Percentiles rank a stretch among this genome's conserved stretches.
Conservation (phyloP, 75 land plant genomes). For the Pinus tabuliformis region DNA sequence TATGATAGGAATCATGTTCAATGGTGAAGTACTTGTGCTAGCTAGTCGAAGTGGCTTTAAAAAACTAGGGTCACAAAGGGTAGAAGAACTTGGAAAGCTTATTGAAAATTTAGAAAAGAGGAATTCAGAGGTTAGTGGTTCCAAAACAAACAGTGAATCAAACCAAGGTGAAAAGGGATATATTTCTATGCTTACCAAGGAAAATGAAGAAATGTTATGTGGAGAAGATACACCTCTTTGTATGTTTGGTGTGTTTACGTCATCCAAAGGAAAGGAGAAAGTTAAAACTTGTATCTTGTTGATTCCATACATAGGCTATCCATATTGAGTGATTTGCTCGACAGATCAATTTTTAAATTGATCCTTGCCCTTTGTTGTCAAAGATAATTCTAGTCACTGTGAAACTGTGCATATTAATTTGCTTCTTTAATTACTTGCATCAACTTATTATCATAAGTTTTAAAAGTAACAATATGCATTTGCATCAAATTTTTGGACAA, state of each 20-base stretch:
- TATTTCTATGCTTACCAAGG: slow-evolving; percentile 41
- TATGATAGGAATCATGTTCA: slow-evolving; percentile 61
- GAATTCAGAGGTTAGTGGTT: slow-evolving; percentile 41
- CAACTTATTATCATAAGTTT: background rate
- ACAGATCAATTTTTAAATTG: background rate
- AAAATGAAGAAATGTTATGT: slow-evolving; percentile 55
- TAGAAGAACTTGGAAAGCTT: slow-evolving; percentile 49
- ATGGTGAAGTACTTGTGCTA: slow-evolving; percentile 51
- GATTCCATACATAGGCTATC: background rate
- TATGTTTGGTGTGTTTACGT: slow-evolving; percentile 67
- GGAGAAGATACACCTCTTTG: slow-evolving; percentile 62
- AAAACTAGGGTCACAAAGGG: slow-evolving; percentile 40
- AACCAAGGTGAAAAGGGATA: slow-evolving; percentile 13
- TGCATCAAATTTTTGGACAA: slow-evolving; percentile 27
- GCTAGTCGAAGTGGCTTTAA: slow-evolving; percentile 40
- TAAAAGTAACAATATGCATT: background rate
- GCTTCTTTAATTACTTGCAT: background rate
- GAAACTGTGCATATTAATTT: background rate
- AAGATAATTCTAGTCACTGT: too few species aligned
- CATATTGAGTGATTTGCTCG: background rate
- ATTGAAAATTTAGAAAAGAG: slow-evolving; percentile 71
- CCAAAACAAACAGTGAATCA: slow-evolving; percentile 15
- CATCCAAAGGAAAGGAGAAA: slow-evolving; percentile 52
- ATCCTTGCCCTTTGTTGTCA: too few species aligned
- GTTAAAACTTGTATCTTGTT: slow-evolving; percentile 17